Conservation (phyloP, 306 rosid species). For the Prunus campanulata region DNA sequence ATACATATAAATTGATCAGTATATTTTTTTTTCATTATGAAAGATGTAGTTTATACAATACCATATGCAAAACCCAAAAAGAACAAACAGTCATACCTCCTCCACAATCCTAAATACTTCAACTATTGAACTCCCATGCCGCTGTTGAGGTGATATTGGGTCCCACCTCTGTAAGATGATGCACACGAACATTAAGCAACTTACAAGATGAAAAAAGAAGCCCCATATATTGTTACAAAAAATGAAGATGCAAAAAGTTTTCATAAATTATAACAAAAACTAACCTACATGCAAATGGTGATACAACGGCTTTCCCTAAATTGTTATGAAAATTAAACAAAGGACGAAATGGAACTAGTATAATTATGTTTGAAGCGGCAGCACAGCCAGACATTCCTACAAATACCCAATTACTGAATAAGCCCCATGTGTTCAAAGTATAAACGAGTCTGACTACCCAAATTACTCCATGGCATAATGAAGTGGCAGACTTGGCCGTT, state of each 20-base stretch:
- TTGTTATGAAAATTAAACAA: no score
- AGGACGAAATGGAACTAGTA: neutral
- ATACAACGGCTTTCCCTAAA: no score
- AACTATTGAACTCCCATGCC: slow-evolving; percentile 90
- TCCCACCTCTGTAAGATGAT: slow-evolving; percentile 72
- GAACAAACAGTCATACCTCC: slow-evolving; percentile 58
- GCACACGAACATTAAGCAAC: slow-evolving; percentile 1
- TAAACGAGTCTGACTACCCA: neutral
- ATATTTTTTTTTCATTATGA: neutral
- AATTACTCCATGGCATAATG: neutral
- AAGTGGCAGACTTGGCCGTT: neutral
- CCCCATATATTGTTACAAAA: neutral
- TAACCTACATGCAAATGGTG: neutral
- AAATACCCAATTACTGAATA: neutral
- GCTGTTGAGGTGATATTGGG: slow-evolving; percentile 92
- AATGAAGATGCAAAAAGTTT: neutral
- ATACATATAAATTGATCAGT: no score
- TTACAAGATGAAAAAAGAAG: neutral
- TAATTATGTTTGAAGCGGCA: neutral
- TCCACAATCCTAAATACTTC: slow-evolving; percentile 97
- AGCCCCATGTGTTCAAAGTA: neutral
- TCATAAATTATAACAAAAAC: neutral
- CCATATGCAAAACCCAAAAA: slow-evolving; percentile 11
- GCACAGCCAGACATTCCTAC: neutral
- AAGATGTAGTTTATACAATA: neutral